Evolutionary conservation across 306 rosid species (phyloP), one percentile per base, ranked within the genome.

Genomic region (Pueraria montana): DNA sequence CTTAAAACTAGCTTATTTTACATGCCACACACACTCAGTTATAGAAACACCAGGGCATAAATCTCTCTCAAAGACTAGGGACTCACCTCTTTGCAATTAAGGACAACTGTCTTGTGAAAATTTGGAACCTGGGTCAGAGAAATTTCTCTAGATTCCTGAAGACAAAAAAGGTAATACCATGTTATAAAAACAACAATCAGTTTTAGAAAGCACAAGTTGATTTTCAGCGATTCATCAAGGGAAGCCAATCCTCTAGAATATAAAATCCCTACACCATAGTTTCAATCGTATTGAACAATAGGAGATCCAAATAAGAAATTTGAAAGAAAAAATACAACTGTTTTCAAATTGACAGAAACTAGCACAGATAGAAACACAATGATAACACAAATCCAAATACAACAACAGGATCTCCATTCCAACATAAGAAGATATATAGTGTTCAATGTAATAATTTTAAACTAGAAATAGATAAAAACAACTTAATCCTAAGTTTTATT

Each of bases 11-110:
- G 61, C 61, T 53, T 53, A 53, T 53, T 52, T 53, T 26, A 18
- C 24, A 52, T 17, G 59, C 23, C 24, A 52, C 4, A 52, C 23
- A n/a, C 9, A 52, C 23, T 52, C 59, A 76, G 56, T 62, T 43
- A 59, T 42, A 38, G 34, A 58, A 46, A 46, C 48, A 79, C 81
- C 56, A 36, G 77, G 38, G 50, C 72, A 83, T 40, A 66, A 74
- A 56, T 69, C 43, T 82, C 76, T 76, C 32, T 24, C 26, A 68
- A 8, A 81, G 72, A 63, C 21, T 42, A 56, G 72, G 36, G 73
- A 86, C 75, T 80, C 86, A 95, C 98, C 90, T 95, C 98, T 90
- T 91, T 95, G 91, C 98, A 95, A 84, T 81, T 91, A 83, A 85
- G 58, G 86, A 93, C 93, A 85, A 67, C 71, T 73, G 84, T 76